Base-by-base conservation (phyloP, 2,329 filamentous ascomycete genomes). In the Periconia sp. region DNA sequence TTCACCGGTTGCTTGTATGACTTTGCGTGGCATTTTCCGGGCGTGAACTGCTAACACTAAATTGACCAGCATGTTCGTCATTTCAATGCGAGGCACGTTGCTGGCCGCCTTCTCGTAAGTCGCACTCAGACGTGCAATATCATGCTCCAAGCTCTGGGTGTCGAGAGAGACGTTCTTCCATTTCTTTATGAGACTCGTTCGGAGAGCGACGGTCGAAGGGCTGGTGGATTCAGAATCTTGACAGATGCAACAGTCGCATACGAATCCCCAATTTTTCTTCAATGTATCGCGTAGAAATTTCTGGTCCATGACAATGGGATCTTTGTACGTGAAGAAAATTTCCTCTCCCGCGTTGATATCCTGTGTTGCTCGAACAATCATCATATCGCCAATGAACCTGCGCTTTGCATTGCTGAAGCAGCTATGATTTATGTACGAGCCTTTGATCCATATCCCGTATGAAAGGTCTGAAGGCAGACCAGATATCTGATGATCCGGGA, bases 351-450 rank as follows among this genome's bases (percentile, higher is more conserved):
- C 15, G 3, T 58, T 54, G 2, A 67, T 11, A 40, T 74, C 68
- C n/a, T 67, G 59, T 15, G 66, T 68, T 3, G 78, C 78, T 8
- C 74, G 74, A 1, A 79, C 48, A 2, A 78, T 61, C 56, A 66
- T 61, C 61, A 64, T 64, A 46, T 66, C 77, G 19, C 77, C 77
- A 7, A 77, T 61, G 45, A 71, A 76, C 2, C 72, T 64, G 27
- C 72, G 74, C 41, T 63, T 64, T 0, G 62, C 54, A 52, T 77
- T 79, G 30, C 69, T 49, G 1, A 70, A 45, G 51, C 77, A 79
- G 0, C 74, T 75, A 54, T 79, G 77, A 44, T 79, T 79, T 51
- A 77, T 72, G 52, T 75, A 76, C 0, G 76, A 72, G 3, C 74
- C 70, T 5, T 66, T 57, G 1, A 69, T 60, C 76, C 76, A 79